A percentile compares a stretch with the other conserved stretches of the same genome.
These are phyloP conservation scores for Neurospora sp. DNA, from an alignment of 2,329 filamentous ascomycete genomes.

Conservation along the genomic window DNA sequence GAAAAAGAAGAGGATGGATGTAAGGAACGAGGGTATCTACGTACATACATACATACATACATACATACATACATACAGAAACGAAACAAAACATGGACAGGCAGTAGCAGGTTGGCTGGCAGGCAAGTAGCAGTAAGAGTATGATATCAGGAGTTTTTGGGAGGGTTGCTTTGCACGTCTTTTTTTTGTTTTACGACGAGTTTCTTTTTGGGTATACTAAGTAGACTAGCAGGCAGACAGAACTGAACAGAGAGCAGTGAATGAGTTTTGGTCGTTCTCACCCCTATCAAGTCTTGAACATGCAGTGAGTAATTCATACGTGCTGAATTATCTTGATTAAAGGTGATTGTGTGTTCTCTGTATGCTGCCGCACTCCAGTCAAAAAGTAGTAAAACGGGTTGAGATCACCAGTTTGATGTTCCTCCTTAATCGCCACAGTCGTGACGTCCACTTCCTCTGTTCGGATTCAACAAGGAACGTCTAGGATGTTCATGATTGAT, in stretches of 20 bases:
- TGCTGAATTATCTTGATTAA: background rate
- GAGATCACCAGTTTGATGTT: background rate
- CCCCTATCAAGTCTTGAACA: background rate
- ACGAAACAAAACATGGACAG: background rate
- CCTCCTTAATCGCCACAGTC: background rate
- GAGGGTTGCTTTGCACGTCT: background rate
- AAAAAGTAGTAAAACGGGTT: background rate
- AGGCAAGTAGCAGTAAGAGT: background rate
- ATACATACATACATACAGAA: background rate
- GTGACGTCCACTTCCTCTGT: background rate
- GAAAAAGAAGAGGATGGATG: background rate
- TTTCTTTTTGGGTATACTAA: background rate
- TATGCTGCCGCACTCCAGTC: background rate
- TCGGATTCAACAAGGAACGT: background rate
- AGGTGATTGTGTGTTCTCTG: background rate
- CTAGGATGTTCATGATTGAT: background rate
- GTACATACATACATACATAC: background rate
- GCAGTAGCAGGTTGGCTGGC: background rate
- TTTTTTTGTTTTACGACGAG: background rate
- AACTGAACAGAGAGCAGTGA: background rate
- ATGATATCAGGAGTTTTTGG: background rate
- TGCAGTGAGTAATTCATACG: background rate
- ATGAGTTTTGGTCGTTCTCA: background rate
- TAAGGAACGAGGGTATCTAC: background rate
- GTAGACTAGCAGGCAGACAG: background rate